Evolutionary conservation across 306 rosid species (phyloP).

Genomic region (Vigna mungo): DNA sequence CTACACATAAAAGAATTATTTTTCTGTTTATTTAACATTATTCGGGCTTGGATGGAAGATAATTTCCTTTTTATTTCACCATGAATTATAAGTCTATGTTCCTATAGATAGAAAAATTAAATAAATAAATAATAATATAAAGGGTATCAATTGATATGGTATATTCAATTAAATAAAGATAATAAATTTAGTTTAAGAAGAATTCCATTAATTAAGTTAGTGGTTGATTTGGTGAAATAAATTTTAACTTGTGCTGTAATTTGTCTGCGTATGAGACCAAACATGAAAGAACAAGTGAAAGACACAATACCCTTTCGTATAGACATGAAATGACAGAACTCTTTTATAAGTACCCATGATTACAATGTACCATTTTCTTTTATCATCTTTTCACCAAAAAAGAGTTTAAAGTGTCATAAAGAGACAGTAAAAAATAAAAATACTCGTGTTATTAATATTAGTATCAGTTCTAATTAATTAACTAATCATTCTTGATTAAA

Average conservation of each 20-base stretch:
- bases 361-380: conserved; percentile 22
- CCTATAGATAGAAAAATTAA: too few relatives aligned
- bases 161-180: too few relatives aligned
- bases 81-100: too few relatives aligned
- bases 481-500: background rate
- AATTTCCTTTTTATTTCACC: too few relatives aligned
- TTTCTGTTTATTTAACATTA: too few relatives aligned
- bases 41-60: too few relatives aligned
- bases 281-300: conserved; percentile 40
- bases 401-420: background rate
- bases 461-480: background rate
- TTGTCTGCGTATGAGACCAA: conserved; percentile 23
- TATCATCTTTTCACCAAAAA: background rate
- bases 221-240: background rate
- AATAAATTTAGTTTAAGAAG: too few relatives aligned
- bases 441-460: background rate
- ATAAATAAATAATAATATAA: too few relatives aligned
- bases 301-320: conserved; percentile 36
- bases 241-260: conserved; percentile 10
- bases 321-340: conserved; percentile 24
- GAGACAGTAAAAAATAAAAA: background rate
- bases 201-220: background rate
- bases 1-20: too few relatives aligned
- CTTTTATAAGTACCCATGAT: conserved; percentile 18
- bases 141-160: too few relatives aligned